Conservation (phyloP, 306 rosid genomes). For the Sechiopsis laciniata region DNA sequence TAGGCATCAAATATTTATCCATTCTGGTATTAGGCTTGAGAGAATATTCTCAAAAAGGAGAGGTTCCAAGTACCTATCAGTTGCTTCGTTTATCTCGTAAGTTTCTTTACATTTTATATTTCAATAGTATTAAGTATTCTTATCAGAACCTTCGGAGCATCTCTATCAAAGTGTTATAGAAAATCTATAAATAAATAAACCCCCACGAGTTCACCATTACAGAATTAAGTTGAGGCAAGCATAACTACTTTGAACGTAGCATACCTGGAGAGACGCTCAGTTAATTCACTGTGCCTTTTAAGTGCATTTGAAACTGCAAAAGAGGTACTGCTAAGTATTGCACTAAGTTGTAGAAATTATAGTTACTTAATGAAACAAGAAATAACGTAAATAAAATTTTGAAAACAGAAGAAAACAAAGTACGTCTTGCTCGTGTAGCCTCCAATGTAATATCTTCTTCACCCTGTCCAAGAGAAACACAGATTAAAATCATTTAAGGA, state of each 20-base stretch:
- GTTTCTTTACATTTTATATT: too few relatives aligned
- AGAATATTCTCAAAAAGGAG: too few relatives aligned
- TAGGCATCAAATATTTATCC: too few relatives aligned
- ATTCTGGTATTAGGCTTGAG: too few relatives aligned
- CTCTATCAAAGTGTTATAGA: not conserved
- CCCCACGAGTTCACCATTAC: not conserved
- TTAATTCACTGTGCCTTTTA: constrained; percentile 71
- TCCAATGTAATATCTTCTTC: constrained; percentile 72
- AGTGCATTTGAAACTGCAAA: constrained; percentile 62
- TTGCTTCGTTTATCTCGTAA: too few relatives aligned
- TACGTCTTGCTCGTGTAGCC: constrained; percentile 75
- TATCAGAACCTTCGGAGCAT: not conserved
- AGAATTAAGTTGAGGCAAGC: constrained; percentile 10
- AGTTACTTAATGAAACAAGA: not conserved
- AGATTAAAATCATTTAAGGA: not conserved
- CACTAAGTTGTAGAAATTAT: constrained; percentile 9
- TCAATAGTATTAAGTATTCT: too few relatives aligned
- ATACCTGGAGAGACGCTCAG: constrained; percentile 86
- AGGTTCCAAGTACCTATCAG: too few relatives aligned
- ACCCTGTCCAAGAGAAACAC: constrained; percentile 39
- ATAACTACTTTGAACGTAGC: not conserved
- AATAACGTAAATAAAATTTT: not conserved
- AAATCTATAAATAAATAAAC: not conserved
- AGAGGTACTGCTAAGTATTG: constrained; percentile 14
- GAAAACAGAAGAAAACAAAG: constrained; percentile 17